A percentile compares a stretch with the other conserved stretches of the same genome.
These are phyloP conservation scores for Leptodontidium sp. DNA, from an alignment of 2,329 filamentous ascomycete genomes.

Conservation along the genomic window DNA sequence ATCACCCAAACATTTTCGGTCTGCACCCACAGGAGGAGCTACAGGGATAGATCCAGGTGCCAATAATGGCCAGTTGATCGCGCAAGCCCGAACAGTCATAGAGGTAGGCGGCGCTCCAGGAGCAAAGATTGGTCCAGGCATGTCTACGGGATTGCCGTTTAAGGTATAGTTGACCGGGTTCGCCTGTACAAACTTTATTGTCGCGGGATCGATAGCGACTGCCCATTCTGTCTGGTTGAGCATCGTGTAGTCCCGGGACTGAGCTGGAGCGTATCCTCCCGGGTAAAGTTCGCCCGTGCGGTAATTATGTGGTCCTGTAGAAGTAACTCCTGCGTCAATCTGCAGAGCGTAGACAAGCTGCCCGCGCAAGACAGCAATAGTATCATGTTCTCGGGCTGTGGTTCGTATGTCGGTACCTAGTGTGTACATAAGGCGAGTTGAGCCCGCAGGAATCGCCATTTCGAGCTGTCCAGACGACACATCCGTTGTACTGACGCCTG, in stretches of 20 bases:
- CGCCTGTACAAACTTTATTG: slow-evolving; percentile 46
- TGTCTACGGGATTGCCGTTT: slow-evolving; percentile 5
- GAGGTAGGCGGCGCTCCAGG: slow-evolving; percentile 48
- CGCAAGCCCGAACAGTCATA: slow-evolving; percentile 50
- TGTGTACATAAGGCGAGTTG: not conserved
- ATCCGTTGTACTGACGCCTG: not conserved
- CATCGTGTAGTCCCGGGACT: slow-evolving; percentile 48
- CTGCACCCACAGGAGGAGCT: slow-evolving; percentile 43
- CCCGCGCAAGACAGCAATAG: not conserved
- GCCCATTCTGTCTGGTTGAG: slow-evolving; percentile 45
- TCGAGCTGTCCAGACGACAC: not conserved
- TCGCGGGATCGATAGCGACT: slow-evolving; percentile 47
- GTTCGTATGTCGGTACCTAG: not conserved
- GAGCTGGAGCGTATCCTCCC: not conserved
- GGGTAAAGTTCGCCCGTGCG: not conserved
- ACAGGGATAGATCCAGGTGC: slow-evolving; percentile 47
- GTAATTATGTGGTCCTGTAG: not conserved
- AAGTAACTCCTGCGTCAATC: not conserved
- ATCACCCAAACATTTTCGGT: slow-evolving; percentile 45
- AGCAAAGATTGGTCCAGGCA: slow-evolving; percentile 44
- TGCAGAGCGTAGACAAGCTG: not conserved
- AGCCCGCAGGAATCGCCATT: not conserved
- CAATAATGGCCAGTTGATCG: slow-evolving; percentile 50
- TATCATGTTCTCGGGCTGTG: not conserved
- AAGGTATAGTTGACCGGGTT: slow-evolving; percentile 25